phyloP scores from a whole-genome alignment of 1,284 basidiomycete genomes.

The Tilletia horrida region DNA sequence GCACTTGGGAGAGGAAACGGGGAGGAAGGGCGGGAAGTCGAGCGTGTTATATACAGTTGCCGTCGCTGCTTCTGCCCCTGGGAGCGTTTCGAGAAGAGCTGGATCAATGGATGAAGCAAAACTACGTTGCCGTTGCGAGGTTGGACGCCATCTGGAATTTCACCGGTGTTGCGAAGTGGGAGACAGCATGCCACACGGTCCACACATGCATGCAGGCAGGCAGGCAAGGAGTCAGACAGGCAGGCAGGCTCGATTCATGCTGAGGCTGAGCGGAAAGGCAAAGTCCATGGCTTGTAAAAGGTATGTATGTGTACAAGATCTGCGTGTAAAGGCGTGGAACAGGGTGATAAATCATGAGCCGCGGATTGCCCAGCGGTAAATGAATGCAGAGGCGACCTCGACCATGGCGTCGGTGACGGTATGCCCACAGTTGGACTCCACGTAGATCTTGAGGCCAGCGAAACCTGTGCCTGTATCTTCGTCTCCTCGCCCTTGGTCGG shows the following conservation, averaged over 20 bases:
- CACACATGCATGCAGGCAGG: neutral
- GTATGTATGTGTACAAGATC: neutral
- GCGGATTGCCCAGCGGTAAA: slow-evolving; percentile 33
- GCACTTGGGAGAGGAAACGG: neutral
- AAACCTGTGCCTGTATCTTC: neutral
- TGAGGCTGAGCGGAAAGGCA: neutral
- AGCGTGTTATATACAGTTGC: no score
- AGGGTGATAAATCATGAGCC: neutral
- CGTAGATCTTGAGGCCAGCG: slow-evolving; percentile 33
- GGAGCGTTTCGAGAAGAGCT: no score
- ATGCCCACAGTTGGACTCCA: slow-evolving; percentile 36
- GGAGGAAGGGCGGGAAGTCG: neutral
- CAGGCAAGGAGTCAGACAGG: neutral
- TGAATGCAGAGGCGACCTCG: slow-evolving; percentile 45
- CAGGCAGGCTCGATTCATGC: no score
- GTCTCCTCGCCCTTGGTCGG: slow-evolving; percentile 28
- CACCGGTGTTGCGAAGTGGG: no score
- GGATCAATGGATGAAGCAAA: no score
- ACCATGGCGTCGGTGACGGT: slow-evolving; percentile 47
- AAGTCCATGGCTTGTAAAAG: neutral
- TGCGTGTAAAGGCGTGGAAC: neutral
- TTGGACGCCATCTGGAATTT: no score
- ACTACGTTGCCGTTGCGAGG: no score
- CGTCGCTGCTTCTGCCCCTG: no score
- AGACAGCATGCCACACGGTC: neutral